phyloP scores from a whole-genome alignment of 495 filamentous ascomycete species.

The Podospora australis region DNA sequence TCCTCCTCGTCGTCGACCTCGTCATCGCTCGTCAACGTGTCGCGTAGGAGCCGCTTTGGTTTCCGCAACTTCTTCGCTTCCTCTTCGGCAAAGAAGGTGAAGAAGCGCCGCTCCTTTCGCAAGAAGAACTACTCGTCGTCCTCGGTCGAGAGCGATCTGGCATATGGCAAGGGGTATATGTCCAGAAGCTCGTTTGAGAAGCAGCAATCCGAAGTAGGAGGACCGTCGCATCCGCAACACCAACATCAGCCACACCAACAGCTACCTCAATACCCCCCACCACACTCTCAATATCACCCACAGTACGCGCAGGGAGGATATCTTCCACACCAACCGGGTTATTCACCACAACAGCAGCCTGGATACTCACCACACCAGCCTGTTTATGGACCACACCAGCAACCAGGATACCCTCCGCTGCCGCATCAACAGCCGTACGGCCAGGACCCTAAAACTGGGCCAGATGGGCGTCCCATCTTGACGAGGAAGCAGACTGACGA shows the following conservation, averaged over 20 bases:
- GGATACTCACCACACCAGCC: slow-evolving; percentile 7
- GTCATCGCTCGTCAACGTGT: slow-evolving; percentile 42
- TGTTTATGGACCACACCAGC: not conserved
- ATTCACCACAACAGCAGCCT: not conserved
- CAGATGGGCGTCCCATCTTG: slow-evolving; percentile 25
- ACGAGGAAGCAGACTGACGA: slow-evolving; percentile 39
- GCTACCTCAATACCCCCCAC: slow-evolving; percentile 11
- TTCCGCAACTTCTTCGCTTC: slow-evolving; percentile 39
- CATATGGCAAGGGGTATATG: slow-evolving; percentile 50
- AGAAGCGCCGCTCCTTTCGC: slow-evolving; percentile 36
- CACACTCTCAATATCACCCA: slow-evolving; percentile 10
- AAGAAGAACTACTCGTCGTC: slow-evolving; percentile 43
- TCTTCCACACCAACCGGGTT: slow-evolving; percentile 6
- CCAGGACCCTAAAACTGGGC: slow-evolving; percentile 13
- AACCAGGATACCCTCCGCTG: not conserved
- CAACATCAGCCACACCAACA: slow-evolving; percentile 11
- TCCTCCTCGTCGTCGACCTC: slow-evolving; percentile 38
- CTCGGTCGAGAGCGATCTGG: slow-evolving; percentile 46
- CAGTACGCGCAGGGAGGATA: slow-evolving; percentile 5
- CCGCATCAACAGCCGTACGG: slow-evolving; percentile 1
- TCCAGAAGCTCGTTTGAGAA: slow-evolving; percentile 29
- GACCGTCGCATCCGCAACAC: not conserved
- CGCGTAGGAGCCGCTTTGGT: slow-evolving; percentile 35
- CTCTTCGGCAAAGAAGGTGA: slow-evolving; percentile 36
- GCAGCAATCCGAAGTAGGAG: slow-evolving; percentile 12